Conservation (phyloP, 345 rosid species). For the Cardamine chenopodiifolia region DNA sequence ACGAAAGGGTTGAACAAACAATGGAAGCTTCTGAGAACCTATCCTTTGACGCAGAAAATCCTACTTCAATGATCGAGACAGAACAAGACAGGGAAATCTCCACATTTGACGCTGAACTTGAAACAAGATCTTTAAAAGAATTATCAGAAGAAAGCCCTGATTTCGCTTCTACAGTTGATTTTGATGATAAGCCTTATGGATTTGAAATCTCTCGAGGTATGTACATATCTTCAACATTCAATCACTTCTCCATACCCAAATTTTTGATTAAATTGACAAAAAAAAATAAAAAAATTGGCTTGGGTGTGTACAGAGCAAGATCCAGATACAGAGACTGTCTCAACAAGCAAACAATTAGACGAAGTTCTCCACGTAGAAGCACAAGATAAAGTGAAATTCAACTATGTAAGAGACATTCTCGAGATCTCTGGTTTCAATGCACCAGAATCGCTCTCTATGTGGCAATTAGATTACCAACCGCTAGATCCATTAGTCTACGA, state of each 20-base stretch:
- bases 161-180: background rate
- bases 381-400: slow-evolving; percentile 54
- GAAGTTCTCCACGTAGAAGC: slow-evolving; percentile 45
- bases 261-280: background rate
- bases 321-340: slow-evolving; percentile 1
- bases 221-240: slow-evolving; percentile 5
- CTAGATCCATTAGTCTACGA: slow-evolving; percentile 58
- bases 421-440: slow-evolving; percentile 69
- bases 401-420: slow-evolving; percentile 69
- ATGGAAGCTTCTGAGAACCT: slow-evolving; percentile 21
- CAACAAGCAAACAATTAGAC: slow-evolving; percentile 28
- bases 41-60: background rate
- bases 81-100: slow-evolving; percentile 28
- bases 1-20: slow-evolving; percentile 14
- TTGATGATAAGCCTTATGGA: slow-evolving; percentile 23
- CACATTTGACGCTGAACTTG: slow-evolving; percentile 16
- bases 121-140: slow-evolving; percentile 21
- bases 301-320: background rate
- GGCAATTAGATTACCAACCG: slow-evolving; percentile 73
- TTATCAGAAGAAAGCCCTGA: slow-evolving; percentile 36
- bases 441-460: slow-evolving; percentile 54
- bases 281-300: no score
- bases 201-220: slow-evolving; percentile 44
- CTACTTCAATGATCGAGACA: slow-evolving; percentile 18
- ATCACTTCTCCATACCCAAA: background rate